Percentiles rank a stretch among this genome's conserved stretches.
These are phyloP conservation scores for Ophiocordyceps australis DNA, from an alignment of 2,329 filamentous ascomycete species.

Conservation along the genomic window DNA sequence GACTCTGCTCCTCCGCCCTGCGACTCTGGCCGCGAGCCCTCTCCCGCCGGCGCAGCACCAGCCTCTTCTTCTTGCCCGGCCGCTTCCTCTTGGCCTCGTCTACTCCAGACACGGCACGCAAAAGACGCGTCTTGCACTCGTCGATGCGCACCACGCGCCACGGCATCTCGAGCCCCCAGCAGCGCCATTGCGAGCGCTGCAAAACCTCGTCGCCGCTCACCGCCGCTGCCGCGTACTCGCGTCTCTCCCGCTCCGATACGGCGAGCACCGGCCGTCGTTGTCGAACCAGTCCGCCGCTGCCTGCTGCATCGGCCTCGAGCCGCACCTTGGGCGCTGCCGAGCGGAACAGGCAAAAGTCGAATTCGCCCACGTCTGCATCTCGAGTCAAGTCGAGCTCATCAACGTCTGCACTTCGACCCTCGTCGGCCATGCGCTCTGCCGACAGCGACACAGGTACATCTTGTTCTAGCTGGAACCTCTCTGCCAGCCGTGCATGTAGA, in stretches of 20 bases:
- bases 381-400: slow-evolving; percentile 1
- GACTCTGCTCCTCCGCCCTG: slow-evolving; percentile 17
- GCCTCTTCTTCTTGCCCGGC: slow-evolving; percentile 40
- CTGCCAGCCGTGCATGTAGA: slow-evolving; percentile 28
- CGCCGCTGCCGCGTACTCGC: slow-evolving; percentile 24
- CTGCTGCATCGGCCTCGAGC: slow-evolving; percentile 23
- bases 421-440: neutral
- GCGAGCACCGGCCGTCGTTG: slow-evolving; percentile 19
- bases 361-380: slow-evolving; percentile 18
- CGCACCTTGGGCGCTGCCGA: slow-evolving; percentile 29
- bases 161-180: slow-evolving; percentile 41
- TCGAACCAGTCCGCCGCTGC: slow-evolving; percentile 15
- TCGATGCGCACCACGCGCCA: slow-evolving; percentile 36
- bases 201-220: slow-evolving; percentile 33
- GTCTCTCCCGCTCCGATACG: slow-evolving; percentile 16
- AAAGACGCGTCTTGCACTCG: slow-evolving; percentile 14
- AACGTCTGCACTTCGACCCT: no score
- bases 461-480: slow-evolving; percentile 22
- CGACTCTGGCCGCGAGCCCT: slow-evolving; percentile 22
- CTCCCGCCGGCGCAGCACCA: slow-evolving; percentile 27
- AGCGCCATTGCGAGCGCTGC: slow-evolving; percentile 19
- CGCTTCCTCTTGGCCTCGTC: slow-evolving; percentile 18
- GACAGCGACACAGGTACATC: neutral
- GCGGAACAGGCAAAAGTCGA: slow-evolving; percentile 40
- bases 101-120: slow-evolving; percentile 3